Conservation (phyloP, 2,329 filamentous ascomycete species). For the Colletotrichum shisoi region DNA sequence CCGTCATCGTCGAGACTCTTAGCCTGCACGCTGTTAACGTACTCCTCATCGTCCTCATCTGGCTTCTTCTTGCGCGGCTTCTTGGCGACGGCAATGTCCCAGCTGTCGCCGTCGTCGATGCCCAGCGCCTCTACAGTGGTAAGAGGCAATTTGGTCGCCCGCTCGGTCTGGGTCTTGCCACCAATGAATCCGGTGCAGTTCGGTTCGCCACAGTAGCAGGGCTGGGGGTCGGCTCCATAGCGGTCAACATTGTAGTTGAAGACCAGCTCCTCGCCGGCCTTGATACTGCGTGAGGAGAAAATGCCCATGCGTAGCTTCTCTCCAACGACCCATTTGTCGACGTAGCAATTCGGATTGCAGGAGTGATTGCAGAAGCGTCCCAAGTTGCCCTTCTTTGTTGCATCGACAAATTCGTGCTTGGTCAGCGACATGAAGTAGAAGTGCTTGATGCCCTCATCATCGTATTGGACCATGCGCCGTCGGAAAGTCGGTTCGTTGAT, state of each 20-base stretch:
- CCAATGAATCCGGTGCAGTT: slow-evolving; percentile 98
- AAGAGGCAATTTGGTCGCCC: slow-evolving; percentile 87
- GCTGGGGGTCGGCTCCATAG: slow-evolving; percentile 95
- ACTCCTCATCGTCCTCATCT: slow-evolving; percentile 92
- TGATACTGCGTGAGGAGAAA: slow-evolving; percentile 85
- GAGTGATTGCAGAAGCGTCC: slow-evolving; percentile 99
- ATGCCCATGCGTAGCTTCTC: slow-evolving; percentile 99
- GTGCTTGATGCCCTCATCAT: slow-evolving; percentile 95
- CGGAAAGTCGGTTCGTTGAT: slow-evolving; percentile 93
- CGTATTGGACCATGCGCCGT: slow-evolving; percentile 89
- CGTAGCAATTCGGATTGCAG: slow-evolving; percentile 98
- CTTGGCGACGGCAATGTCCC: slow-evolving; percentile 89
- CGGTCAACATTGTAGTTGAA: slow-evolving; percentile 99
- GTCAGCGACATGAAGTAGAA: slow-evolving; percentile 99
- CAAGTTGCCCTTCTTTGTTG: slow-evolving; percentile 94
- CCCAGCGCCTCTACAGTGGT: slow-evolving; percentile 93
- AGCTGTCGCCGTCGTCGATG: slow-evolving; percentile 89
- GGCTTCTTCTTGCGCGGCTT: slow-evolving; percentile 92
- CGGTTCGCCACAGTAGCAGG: slow-evolving; percentile 92
- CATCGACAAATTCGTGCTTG: slow-evolving; percentile 96
- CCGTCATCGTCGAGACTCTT: slow-evolving; percentile 81
- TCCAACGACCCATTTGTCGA: slow-evolving; percentile 99
- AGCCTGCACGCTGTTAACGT: slow-evolving; percentile 86
- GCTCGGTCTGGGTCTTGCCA: slow-evolving; percentile 96
- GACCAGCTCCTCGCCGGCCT: slow-evolving; percentile 90